Conservation (phyloP, 73 alveolate species). For the Paramecium biaurelia region DNA sequence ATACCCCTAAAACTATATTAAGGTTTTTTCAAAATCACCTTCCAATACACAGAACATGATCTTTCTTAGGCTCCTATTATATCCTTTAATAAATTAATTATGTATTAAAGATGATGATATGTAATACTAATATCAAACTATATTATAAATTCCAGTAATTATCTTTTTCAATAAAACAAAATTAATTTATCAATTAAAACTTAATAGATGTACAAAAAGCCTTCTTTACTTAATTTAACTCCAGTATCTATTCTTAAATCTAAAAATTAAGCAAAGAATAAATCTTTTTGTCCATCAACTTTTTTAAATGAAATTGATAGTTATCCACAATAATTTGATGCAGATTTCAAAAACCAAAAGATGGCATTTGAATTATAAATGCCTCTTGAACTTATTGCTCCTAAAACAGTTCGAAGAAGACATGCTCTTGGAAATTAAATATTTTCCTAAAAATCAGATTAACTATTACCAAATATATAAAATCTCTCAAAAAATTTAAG, state of each 20-base stretch:
- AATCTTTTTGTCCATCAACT: neutral
- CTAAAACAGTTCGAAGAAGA: neutral
- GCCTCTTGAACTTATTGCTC: neutral
- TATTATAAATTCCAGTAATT: neutral
- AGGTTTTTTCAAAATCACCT: too few relatives aligned
- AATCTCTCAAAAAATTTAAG: neutral
- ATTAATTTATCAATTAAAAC: neutral
- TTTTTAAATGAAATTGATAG: neutral
- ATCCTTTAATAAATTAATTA: too few relatives aligned
- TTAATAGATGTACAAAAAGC: neutral
- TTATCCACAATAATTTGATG: neutral
- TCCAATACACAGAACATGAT: too few relatives aligned
- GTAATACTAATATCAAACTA: neutral
- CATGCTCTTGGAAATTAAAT: neutral
- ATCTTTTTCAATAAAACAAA: neutral
- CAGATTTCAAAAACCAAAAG: neutral
- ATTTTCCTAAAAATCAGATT: neutral
- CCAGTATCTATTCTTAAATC: neutral
- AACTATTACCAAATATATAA: neutral
- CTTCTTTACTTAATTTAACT: neutral
- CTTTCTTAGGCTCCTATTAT: too few relatives aligned
- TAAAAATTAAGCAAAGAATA: neutral
- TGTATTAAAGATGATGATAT: too few relatives aligned
- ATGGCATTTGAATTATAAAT: neutral
- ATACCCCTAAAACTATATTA: too few relatives aligned